Base-by-base conservation (phyloP, 306 rosid genomes). In the Cucumis melo region DNA sequence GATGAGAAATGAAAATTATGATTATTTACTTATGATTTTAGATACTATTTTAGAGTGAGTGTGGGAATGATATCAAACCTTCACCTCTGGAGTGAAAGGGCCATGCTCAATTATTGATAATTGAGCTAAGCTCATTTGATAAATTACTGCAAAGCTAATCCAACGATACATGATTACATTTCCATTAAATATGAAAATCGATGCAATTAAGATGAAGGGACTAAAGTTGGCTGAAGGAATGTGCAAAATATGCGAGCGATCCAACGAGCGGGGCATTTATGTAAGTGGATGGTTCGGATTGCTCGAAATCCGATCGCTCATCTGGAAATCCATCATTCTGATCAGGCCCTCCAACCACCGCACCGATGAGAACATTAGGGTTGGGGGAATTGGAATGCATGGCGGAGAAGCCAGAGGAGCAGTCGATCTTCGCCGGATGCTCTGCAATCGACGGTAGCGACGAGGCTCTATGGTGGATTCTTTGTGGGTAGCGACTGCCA, bases 251-350 rank as follows among this genome's bases (percentile, higher is more conserved):
- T 7, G 74, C 74, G 10, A 67, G 32, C 0, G 74, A 41, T 10
- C 98, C 98, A 0, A 93, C 96, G 2, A 93, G 88, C 3, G 96
- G 95, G 13, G 97, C 97, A 76, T 93, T 93, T n/a, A 86, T 89
- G 19, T 92, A 92, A n/a, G 98, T 92, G 32, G 95, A 86, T 3
- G 98, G 98, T 67, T 93, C 97, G 17, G 95, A 91, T 80, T 93
- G 98, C 83, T 85, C 91, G 21, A 87, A 91, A 83, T 91, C 95
- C 21, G 96, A 82, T 76, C 95, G 85, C 61, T 85, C 71, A 83
- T 93, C 98, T 0, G 89, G 90, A 81, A 93, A 93, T 76, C 82
- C 79, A 29, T 93, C 98, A 21, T 84, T 77, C n/a, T 20, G 83
- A 78, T 90, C 96, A 0, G 98, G 98, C 15, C 98, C 98, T 65